Percentiles rank a stretch among this genome's conserved stretches.
Conservation (phyloP, 345 rosid genomes). For the Linum usitatissimum region DNA sequence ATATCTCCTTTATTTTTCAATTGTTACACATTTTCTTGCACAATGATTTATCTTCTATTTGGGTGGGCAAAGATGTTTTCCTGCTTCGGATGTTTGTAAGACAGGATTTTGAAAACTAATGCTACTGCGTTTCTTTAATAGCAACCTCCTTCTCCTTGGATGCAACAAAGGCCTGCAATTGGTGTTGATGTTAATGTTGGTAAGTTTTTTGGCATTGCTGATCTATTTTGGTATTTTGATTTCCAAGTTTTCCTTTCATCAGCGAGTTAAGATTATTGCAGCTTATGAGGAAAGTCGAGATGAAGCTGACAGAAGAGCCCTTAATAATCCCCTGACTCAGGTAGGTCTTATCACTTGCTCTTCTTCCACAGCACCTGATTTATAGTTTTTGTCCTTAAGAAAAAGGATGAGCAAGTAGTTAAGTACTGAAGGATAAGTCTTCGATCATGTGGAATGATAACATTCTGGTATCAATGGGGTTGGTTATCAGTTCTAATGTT, state of each 20-base stretch:
- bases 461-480: slow-evolving; percentile 7
- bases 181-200: slow-evolving; percentile 90
- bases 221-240: neutral
- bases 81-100: neutral
- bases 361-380: slow-evolving; percentile 1
- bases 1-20: neutral
- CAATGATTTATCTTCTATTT: neutral
- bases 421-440: neutral
- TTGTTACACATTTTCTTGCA: neutral
- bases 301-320: slow-evolving; percentile 64
- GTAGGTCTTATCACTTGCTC: slow-evolving; percentile 29
- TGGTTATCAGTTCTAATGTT: slow-evolving; percentile 20
- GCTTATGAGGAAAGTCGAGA: slow-evolving; percentile 96
- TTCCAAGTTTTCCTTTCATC: slow-evolving; percentile 6
- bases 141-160: slow-evolving; percentile 93
- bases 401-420: slow-evolving; percentile 8
- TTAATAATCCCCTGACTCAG: slow-evolving; percentile 71
- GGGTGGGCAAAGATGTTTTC: neutral
- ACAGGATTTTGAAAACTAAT: neutral
- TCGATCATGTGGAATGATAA: slow-evolving; percentile 10
- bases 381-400: slow-evolving; percentile 11
- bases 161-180: slow-evolving; percentile 55
- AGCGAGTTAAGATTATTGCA: slow-evolving; percentile 21
- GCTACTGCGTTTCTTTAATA: slow-evolving; percentile 15
- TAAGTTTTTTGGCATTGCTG: slow-evolving; percentile 28